Conservation (phyloP, 2,329 filamentous ascomycete genomes). For the Colletotrichum kahawae region DNA sequence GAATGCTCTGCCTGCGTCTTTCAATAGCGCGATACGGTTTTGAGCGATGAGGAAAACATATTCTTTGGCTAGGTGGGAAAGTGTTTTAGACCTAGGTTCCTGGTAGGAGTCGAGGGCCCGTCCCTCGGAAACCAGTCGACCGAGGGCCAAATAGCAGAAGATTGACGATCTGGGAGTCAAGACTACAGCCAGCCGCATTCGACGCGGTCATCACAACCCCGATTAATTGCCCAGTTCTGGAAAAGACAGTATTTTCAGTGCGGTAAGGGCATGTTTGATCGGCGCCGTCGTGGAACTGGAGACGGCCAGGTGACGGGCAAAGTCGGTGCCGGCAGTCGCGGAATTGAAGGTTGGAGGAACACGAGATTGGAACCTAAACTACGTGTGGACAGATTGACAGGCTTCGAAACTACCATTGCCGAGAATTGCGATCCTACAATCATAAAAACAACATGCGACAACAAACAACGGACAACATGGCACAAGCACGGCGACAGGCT, state of each 20-base stretch:
- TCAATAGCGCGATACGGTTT: neutral
- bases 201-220: neutral
- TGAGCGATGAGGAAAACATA: neutral
- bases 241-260: accelerated
- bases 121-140: neutral
- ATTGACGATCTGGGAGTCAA: neutral
- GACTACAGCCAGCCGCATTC: neutral
- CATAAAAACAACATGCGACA: neutral
- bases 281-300: neutral
- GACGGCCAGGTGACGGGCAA: neutral
- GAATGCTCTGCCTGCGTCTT: neutral
- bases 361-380: accelerated
- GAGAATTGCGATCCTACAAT: neutral
- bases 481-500: neutral
- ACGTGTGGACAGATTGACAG: neutral
- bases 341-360: neutral
- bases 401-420: neutral
- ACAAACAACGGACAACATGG: neutral
- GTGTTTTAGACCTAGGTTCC: too few species aligned
- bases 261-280: accelerated
- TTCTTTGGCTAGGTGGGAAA: neutral
- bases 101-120: neutral
- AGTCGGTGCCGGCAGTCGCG: neutral
- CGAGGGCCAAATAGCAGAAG: accelerated
- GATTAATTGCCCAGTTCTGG: neutral